Evolutionary conservation across 78 protist species (phyloP), one percentile per base, ranked within the genome.

Genomic region (Creolimax fragrantissima): DNA sequence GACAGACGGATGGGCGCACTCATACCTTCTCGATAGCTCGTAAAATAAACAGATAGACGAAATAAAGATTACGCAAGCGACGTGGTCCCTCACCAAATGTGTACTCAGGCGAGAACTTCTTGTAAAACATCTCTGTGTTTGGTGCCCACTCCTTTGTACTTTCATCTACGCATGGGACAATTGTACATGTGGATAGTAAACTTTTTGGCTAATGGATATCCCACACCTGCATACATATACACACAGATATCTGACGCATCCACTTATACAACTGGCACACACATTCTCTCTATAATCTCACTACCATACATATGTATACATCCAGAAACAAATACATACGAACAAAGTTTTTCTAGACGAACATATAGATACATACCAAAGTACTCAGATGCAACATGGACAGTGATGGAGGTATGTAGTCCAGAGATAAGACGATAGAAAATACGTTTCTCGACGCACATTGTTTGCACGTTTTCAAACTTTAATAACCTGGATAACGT

Each of bases 341-440:
- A 32, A 58, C 24, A 58, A 32, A 58, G 0, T 58, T 32, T 24
- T 32, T 58, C n/a, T 32, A 1, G 39, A 58, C 24, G 74, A 17
- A 58, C 11, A 58, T 24, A 58, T 24, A 58, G 39, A 58, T 58
- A 58, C 74, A 5, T 11, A 83, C 86, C 92, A 5, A 42, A 81
- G 92, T 45, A 91, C 37, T 44, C 2, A 35, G 3, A 67, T 17
- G 93, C 41, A 2, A 92, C 42, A 93, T 95, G 95, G 32, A 91
- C 41, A 90, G 58, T 93, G 93, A 94, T 93, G 35, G 97, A 94
- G 32, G 95, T 58, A 83, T 95, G 97, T 91, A 95, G 44, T 11
- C 97, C 97, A 2, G 96, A 94, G 83, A 95, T 42, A 11, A 95
- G 32, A 32, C 94, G 91, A 89, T 92, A 94, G 44, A 95, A 92